A percentile compares a stretch with the other conserved stretches of the same genome.
Conservation (phyloP, 495 filamentous ascomycete genomes). For the Saxophila tyrrhenica region DNA sequence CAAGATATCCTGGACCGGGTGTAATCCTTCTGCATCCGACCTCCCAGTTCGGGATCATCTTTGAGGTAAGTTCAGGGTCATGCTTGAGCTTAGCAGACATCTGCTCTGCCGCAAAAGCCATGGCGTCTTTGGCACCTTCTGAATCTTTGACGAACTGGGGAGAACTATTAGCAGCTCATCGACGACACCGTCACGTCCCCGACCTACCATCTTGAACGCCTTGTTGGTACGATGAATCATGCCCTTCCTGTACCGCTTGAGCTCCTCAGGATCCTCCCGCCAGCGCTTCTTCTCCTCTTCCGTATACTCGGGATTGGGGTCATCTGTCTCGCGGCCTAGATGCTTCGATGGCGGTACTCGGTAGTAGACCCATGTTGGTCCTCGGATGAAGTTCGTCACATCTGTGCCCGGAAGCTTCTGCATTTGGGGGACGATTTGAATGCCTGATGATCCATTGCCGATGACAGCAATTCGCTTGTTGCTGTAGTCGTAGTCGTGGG, state of each 20-base stretch:
- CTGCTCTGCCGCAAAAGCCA: constrained; percentile 8
- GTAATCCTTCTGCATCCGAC: constrained; percentile 28
- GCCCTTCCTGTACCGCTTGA: constrained; percentile 11
- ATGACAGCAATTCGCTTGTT: constrained; percentile 31
- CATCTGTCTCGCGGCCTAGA: constrained; percentile 7
- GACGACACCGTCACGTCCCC: too few relatives aligned
- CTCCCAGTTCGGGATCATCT: constrained; percentile 25
- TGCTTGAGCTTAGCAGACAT: constrained; percentile 23
- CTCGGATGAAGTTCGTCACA: constrained; percentile 22
- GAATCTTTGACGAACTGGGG: constrained; percentile 11
- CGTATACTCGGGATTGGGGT: constrained; percentile 12
- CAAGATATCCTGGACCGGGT: constrained; percentile 30
- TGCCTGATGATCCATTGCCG: constrained; percentile 26
- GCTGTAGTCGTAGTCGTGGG: constrained; percentile 25
- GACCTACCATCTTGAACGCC: constrained; percentile 11
- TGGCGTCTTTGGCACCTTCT: constrained; percentile 4
- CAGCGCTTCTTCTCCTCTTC: constrained; percentile 11
- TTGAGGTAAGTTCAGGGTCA: constrained; percentile 23
- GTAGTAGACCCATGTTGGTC: constrained; percentile 27
- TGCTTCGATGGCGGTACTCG: constrained; percentile 13
- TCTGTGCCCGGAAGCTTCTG: constrained; percentile 12
- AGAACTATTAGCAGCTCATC: not conserved
- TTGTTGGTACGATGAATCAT: constrained; percentile 9
- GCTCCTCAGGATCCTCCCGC: constrained; percentile 10
- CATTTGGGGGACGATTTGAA: constrained; percentile 27